Base-by-base conservation (phyloP, 2,329 filamentous ascomycete species). In the Fusarium cyanostomum region DNA sequence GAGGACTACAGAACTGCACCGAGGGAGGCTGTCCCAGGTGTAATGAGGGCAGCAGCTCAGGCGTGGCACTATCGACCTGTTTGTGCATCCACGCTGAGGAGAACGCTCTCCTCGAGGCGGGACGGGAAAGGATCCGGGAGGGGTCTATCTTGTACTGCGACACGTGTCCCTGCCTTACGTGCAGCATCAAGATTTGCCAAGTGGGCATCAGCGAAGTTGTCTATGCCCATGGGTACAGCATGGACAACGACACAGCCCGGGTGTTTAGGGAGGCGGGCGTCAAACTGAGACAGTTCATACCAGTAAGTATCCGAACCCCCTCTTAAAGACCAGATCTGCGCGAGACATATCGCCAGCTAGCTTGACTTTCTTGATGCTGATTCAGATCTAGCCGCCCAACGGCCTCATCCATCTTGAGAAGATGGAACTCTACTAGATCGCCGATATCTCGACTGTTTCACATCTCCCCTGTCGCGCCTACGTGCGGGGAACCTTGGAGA, bases 41-140 rank as follows among this genome's bases (percentile, higher is more conserved):
- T 78, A 98, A 99, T 76, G 84, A 85, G 49, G 90, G 87, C 7
- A 84, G 86, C 53, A 84, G 84, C 27, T 83, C 82, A 38, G 95
- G 95, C 21, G 84, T 89, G 41, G 88, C 86, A 1, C 83, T 99
- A 16, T 88, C 89, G 5, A 97, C 94, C 7, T 99, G 95, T 73
- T 84, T 98, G 45, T 99, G 95, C 75, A 86, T 99, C n/a, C 95
- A 99, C 75, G 95, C 95, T 1, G 95, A 99, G 80, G 95, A 99
- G 79, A 99, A 99, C 75, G 95, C 95, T 2, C 83, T 99, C 56
- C 83, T 99, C 9, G 95, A 99, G 80, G 95, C 95, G 16, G 95
- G 95, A 1, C 84, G 95, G 69, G 95, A 98, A 77, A 84, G 95
- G 56, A 92, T 99, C 67, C 83, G 92, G 16, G 90, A 92, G 52